Evolutionary conservation across 2,329 filamentous ascomycete species (phyloP).

Genomic region (Zymoseptoria crescenta): DNA sequence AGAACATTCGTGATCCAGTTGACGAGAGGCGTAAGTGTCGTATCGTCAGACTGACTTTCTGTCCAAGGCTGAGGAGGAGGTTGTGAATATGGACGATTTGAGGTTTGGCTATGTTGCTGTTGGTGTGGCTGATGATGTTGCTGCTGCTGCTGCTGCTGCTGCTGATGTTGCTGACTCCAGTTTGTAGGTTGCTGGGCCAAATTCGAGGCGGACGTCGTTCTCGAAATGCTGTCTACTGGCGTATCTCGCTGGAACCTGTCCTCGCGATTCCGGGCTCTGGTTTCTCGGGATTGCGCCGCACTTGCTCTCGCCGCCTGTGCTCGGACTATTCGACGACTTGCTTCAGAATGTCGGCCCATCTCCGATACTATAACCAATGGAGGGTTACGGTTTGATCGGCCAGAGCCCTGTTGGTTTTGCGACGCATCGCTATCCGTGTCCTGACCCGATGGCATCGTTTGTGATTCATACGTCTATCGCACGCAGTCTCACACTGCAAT

Average conservation of each 20-base stretch:
- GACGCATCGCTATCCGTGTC: constrained; percentile 7
- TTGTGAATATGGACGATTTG: constrained; percentile 2
- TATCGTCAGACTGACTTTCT: constrained; percentile 3
- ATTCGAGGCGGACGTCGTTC: constrained; percentile 1
- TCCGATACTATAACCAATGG: constrained; percentile 29
- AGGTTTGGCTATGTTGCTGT: background rate
- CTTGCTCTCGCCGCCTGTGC: constrained; percentile 29
- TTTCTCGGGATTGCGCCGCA: constrained; percentile 27
- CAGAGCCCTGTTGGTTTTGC: background rate
- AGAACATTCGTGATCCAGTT: constrained; percentile 20
- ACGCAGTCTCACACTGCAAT: background rate
- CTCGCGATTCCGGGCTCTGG: constrained; percentile 27
- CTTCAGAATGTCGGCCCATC: constrained; percentile 24
- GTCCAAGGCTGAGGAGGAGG: background rate
- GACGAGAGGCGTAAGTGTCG: constrained; percentile 13
- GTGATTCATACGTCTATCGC: background rate
- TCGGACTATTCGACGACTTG: constrained; percentile 26
- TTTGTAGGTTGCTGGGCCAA: background rate
- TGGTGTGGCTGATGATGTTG: constrained; percentile 3
- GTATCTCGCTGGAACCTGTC: constrained; percentile 9
- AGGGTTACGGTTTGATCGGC: constrained; percentile 10
- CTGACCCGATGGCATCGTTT: constrained; percentile 9
- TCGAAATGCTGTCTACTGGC: background rate
- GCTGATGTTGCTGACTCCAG: constrained; percentile 1
- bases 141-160: background rate